Evolutionary conservation across 2,329 filamentous ascomycete species (phyloP), one percentile per base, ranked within the genome.

Genomic region (Beauveria rudraprayagi): DNA sequence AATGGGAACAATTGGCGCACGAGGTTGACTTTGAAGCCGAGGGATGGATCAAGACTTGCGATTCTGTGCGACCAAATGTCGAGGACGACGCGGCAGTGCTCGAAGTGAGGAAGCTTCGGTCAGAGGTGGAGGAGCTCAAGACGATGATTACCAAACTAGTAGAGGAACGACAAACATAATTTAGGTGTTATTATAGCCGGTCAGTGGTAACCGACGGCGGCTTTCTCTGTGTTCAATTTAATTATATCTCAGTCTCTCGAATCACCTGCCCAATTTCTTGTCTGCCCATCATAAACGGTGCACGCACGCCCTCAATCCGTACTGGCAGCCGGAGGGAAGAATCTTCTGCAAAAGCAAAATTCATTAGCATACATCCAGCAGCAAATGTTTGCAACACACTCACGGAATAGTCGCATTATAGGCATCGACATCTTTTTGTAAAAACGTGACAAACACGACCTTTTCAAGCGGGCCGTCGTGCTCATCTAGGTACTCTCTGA

Each of bases 381-480:
- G 24, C 37, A 34, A 16, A 24, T 5, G 6, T 14, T n/a, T 17
- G 8, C 8, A 44, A 1, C 1, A 41, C 24, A 70, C 73, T 67
- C 75, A 96, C 92, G 92, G 90, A 11, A 96, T 73, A 41, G 79
- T 75, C 26, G 82, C 67, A 56, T 86, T 79, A 71, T 97, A 97
- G 0, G 89, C 87, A 44, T 77, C 73, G 62, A 89, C 84, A 67
- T 97, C 92, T 74, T 92, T 92, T 58, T 78, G 72, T 70, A 89
- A 79, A 72, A 96, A 97, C 17, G 87, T 90, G 69, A 92, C 92
- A 75, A 97, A 96, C 19, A 96, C 80, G 14, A 97, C 83, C 66
- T 85, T 83, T 50, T 91, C 83, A 34, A 97, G 81, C 24, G 58
- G 61, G 1, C 77, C 78, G 14, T 77, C 67, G 5, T 77, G 67